Evolutionary conservation across 2,329 filamentous ascomycete genomes (phyloP), one percentile per base, ranked within the genome.

Genomic region (Pseudocercospora vitis): DNA sequence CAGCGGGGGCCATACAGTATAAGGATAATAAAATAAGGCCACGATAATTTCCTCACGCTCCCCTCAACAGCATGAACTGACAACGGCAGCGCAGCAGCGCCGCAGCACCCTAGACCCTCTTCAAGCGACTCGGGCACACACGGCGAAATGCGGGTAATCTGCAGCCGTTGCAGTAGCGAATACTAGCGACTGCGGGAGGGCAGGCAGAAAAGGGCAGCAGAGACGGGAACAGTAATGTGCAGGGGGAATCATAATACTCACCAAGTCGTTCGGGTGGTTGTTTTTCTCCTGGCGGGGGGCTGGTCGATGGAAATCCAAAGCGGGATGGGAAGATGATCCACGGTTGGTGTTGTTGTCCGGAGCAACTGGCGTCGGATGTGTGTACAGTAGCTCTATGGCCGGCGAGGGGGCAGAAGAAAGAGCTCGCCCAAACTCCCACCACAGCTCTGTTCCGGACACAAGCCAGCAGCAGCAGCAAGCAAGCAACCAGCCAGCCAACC

Each of bases 181-280:
- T 39, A 18, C 35, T 39, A 39, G 35, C 35, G 14, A 35, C 32
- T 32, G 31, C 31, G 12, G 31, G 31, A 11, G 31, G 12, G n/a
- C 33, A 37, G 33, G 33, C 33, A 37, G 33, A 8, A 37, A 37
- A 37, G 19, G 33, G 33, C 33, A 37, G 33, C 33, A 37, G n/a
- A n/a, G n/a, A n/a, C n/a, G n/a, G n/a, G 33, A 29, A 29, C 7
- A 29, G 7, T 29, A 9, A n/a, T 18, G 18, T 9, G 18, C 37
- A 40, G 37, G 37, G 37, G 16, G n/a, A n/a, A n/a, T n/a, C n/a
- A n/a, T n/a, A n/a, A 40, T 23, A 40, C 37, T 40, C 37, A 40
- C 37, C 19, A 40, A n/a, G n/a, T n/a, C n/a, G 37, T 40, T 11
- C 19, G 6, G 37, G 18, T 42, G 37, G 48, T 44, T 31, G 16